Percentiles rank a stretch among this genome's conserved stretches.
Evolutionary conservation across 768 basidiomycete genomes (phyloP).

Genomic region (Sarcodon sp.): DNA sequence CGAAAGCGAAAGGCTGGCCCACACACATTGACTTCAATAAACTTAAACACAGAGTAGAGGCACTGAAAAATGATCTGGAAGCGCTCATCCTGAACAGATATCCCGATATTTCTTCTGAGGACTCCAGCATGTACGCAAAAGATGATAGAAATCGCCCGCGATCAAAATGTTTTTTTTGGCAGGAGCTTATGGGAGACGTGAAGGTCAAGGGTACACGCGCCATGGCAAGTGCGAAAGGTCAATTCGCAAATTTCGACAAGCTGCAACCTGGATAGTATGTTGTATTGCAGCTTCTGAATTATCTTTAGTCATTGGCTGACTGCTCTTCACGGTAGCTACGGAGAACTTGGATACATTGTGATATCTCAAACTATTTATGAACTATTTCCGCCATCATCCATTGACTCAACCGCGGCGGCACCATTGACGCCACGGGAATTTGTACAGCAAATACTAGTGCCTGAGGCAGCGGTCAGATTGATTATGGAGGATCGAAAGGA

Average conservation of each 20-base stretch:
- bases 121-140: constrained; percentile 9
- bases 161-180: constrained; percentile 52
- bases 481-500: constrained; percentile 64
- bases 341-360: constrained; percentile 72
- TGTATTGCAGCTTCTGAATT: background rate
- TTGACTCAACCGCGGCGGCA: constrained; percentile 36
- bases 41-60: constrained; percentile 39
- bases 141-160: constrained; percentile 17
- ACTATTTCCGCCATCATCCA: constrained; percentile 53
- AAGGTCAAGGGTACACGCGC: constrained; percentile 53
- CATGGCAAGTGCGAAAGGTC: constrained; percentile 55
- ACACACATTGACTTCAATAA: constrained; percentile 51
- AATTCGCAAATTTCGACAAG: constrained; percentile 71
- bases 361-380: constrained; percentile 67
- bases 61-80: constrained; percentile 32
- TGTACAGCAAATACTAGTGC: constrained; percentile 76
- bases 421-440: constrained; percentile 71
- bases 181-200: constrained; percentile 47
- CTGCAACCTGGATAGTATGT: constrained; percentile 87
- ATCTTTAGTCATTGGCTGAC: background rate
- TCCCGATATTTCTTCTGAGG: constrained; percentile 2
- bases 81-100: constrained; percentile 27
- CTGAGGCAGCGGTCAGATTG: constrained; percentile 74
- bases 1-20: constrained; percentile 65
- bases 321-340: constrained; percentile 43